Percentiles rank a stretch among this genome's conserved stretches.
These are phyloP conservation scores for Saccharomycopsis phalli DNA, from an alignment of 1,139 yeast genomes.

Conservation along the genomic window DNA sequence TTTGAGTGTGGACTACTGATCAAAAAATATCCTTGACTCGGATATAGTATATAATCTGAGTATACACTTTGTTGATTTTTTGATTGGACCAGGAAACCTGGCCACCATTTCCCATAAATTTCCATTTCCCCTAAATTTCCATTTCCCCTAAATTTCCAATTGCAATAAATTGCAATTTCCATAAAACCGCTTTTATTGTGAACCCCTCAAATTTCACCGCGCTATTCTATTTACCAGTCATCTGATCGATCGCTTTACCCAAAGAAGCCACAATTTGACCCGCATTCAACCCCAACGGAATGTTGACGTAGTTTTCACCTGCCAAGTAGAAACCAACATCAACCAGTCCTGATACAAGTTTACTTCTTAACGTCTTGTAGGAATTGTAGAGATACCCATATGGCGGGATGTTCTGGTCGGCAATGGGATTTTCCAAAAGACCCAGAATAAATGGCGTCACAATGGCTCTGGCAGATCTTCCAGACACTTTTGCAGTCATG, in stretches of 20 bases:
- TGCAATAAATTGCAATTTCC: too few species aligned
- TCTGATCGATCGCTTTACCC: background rate
- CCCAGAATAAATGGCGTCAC: slow-evolving; percentile 29
- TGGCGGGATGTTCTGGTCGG: slow-evolving; percentile 27
- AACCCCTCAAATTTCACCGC: too few species aligned
- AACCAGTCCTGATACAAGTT: background rate
- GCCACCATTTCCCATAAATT: too few species aligned
- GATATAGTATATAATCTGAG: too few species aligned
- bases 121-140: too few species aligned
- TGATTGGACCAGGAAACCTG: too few species aligned
- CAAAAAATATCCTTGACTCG: too few species aligned
- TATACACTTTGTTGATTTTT: too few species aligned
- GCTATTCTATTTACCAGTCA: too few species aligned
- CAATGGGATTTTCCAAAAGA: slow-evolving; percentile 5
- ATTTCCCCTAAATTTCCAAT: too few species aligned
- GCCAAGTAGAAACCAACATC: slow-evolving; percentile 10
- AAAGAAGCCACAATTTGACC: slow-evolving; percentile 1
- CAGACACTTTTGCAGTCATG: slow-evolving; percentile 33
- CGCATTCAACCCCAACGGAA: slow-evolving; percentile 2
- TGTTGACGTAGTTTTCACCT: slow-evolving; percentile 2
- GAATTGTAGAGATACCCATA: slow-evolving; percentile 34
- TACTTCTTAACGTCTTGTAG: slow-evolving; percentile 25
- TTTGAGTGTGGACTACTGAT: too few species aligned
- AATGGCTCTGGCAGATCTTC: slow-evolving; percentile 34
- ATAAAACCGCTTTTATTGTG: too few species aligned